phyloP scores from a whole-genome alignment of 139 green algal genomes.

The Yamagishiella unicocca region DNA sequence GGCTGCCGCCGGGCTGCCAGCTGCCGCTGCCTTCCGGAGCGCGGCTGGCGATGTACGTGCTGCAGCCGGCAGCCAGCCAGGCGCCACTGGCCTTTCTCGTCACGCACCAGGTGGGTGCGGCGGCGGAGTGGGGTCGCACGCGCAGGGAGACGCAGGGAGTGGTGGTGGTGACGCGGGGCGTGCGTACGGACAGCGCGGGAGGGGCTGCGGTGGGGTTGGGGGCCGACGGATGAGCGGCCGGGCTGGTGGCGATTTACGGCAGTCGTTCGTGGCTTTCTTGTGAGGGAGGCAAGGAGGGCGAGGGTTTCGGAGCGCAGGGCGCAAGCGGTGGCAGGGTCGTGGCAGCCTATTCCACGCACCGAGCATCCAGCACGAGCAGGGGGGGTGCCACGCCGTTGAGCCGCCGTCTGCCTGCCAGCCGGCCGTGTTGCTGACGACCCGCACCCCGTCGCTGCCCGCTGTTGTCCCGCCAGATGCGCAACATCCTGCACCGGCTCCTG shows the following conservation, averaged over 20 bases:
- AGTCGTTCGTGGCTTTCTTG: neutral
- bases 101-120: constrained; percentile 8
- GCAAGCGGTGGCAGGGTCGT: too few relatives aligned
- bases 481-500: constrained; percentile 42
- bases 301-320: too few relatives aligned
- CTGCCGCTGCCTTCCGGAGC: neutral
- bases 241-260: neutral
- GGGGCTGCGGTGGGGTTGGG: neutral
- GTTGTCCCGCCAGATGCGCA: neutral
- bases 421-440: too few relatives aligned
- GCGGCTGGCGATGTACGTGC: constrained; percentile 8
- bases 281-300: too few relatives aligned
- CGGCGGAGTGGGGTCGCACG: neutral
- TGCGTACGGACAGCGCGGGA: neutral
- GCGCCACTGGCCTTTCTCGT: constrained; percentile 8
- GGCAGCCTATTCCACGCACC: too few relatives aligned
- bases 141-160: too few relatives aligned
- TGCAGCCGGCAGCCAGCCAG: constrained; percentile 1
- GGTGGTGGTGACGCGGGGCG: too few relatives aligned
- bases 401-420: too few relatives aligned
- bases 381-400: too few relatives aligned
- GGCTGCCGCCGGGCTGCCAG: constrained; percentile 13
- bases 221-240: neutral
- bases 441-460: neutral
- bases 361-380: too few relatives aligned